These are phyloP conservation scores for Yamadazyma buinensis DNA, from an alignment of 1,139 yeast species.

Conservation along the genomic window DNA sequence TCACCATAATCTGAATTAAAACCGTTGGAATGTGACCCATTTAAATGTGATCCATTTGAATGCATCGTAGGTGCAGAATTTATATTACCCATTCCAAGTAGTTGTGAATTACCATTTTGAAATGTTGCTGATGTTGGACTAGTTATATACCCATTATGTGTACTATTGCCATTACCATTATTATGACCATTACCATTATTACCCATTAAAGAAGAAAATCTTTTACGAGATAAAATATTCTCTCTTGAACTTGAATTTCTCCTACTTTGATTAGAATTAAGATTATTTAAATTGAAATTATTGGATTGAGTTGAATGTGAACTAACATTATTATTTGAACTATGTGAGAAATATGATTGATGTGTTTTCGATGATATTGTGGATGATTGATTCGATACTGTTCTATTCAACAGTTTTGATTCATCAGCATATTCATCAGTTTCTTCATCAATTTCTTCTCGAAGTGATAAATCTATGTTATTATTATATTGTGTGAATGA, in stretches of 20 bases:
- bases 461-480: constrained; percentile 11
- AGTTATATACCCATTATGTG: constrained; percentile 1
- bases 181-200: background rate
- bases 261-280: constrained; percentile 8
- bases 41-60: background rate
- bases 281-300: constrained; percentile 5
- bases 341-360: constrained; percentile 15
- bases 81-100: background rate
- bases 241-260: constrained; percentile 14
- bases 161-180: background rate
- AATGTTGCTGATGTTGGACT: background rate
- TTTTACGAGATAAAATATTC: constrained; percentile 17
- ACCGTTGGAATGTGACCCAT: background rate
- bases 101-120: background rate
- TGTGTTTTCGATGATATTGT: constrained; percentile 16
- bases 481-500: background rate
- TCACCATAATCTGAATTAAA: background rate
- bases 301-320: constrained; percentile 8
- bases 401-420: constrained; percentile 17
- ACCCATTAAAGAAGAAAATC: constrained; percentile 25
- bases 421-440: constrained; percentile 16
- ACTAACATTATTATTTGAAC: constrained; percentile 6
- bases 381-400: constrained; percentile 20
- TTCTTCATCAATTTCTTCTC: constrained; percentile 25
- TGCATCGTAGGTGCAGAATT: too few relatives aligned